A percentile compares a stretch with the other conserved stretches of the same genome.
These are phyloP conservation scores for Penicillium tannophilum DNA, from an alignment of 495 filamentous ascomycete species.

Conservation along the genomic window DNA sequence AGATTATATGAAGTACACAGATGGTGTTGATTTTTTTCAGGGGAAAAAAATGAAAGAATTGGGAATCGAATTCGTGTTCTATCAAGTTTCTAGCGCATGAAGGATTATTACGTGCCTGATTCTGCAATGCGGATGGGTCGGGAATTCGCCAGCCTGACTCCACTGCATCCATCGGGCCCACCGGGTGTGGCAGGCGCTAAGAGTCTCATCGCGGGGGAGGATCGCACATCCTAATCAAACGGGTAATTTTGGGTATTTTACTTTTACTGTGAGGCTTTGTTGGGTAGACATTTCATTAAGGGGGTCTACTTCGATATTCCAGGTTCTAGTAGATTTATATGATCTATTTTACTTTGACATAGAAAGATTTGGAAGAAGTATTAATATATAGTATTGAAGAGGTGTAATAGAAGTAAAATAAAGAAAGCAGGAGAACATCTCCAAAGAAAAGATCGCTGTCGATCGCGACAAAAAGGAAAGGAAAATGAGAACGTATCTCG, in stretches of 20 bases:
- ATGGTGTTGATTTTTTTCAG: neutral
- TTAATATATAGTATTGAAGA: neutral
- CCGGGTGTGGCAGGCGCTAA: conserved; percentile 21
- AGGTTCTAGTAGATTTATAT: neutral
- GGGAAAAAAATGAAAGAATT: neutral
- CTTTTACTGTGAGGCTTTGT: neutral
- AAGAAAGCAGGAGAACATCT: neutral
- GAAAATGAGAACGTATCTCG: conserved; percentile 28
- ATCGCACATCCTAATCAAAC: conserved; percentile 35
- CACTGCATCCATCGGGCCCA: conserved; percentile 14
- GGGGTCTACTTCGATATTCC: neutral
- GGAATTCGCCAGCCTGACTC: conserved; percentile 17
- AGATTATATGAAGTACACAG: neutral
- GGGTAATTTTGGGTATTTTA: conserved; percentile 18
- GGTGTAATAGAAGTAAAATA: neutral
- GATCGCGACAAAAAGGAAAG: conserved; percentile 6
- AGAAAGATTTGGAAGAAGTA: neutral
- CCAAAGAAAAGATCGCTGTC: conserved; percentile 5
- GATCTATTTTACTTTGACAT: neutral
- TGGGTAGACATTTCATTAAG: neutral
- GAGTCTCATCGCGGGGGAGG: conserved; percentile 27
- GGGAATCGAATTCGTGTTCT: neutral
- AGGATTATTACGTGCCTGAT: neutral
- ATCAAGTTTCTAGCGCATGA: neutral
- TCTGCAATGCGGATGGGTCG: neutral